Percentiles rank a stretch among this genome's conserved stretches.
Evolutionary conservation across 768 basidiomycete species (phyloP).

Genomic region (Boletus subcaerulescens): DNA sequence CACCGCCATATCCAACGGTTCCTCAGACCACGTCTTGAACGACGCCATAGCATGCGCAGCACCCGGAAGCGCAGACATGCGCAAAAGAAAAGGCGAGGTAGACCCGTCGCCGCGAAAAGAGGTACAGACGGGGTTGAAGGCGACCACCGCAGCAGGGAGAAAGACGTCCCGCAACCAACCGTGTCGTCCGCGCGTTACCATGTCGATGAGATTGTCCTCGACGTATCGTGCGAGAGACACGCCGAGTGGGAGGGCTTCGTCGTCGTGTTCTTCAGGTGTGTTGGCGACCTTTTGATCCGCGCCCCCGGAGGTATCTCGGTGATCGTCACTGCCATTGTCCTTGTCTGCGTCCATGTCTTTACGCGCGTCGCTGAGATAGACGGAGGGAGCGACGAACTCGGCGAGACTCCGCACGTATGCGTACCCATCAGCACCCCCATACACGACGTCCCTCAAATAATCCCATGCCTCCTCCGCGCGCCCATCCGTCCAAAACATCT

Average conservation of each 20-base stretch:
- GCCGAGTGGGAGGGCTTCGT: conserved; percentile 20
- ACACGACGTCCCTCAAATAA: conserved; percentile 72
- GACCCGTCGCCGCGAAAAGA: background rate
- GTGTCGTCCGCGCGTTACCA: conserved; percentile 42
- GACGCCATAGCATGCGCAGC: conserved; percentile 1
- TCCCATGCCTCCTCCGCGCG: conserved; percentile 56
- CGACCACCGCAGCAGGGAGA: background rate
- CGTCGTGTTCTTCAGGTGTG: background rate
- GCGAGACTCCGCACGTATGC: conserved; percentile 78
- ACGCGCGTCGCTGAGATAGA: conserved; percentile 1
- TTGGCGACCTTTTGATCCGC: background rate
- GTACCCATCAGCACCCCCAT: conserved; percentile 72
- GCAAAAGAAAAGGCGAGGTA: conserved; percentile 9
- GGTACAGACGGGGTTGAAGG: background rate
- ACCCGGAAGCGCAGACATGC: conserved; percentile 11
- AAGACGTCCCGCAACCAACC: conserved; percentile 32
- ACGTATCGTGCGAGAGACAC: conserved; percentile 40
- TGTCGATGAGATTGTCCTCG: conserved; percentile 38
- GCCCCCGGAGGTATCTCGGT: background rate
- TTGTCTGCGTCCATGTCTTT: background rate
- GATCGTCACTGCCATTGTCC: background rate
- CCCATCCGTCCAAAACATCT: conserved; percentile 47
- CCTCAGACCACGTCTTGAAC: conserved; percentile 9
- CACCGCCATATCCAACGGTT: conserved; percentile 41
- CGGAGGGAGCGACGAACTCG: conserved; percentile 52